Evolutionary conservation across 2,329 filamentous ascomycete species (phyloP).

Genomic region (Cytospora paraplurivora): DNA sequence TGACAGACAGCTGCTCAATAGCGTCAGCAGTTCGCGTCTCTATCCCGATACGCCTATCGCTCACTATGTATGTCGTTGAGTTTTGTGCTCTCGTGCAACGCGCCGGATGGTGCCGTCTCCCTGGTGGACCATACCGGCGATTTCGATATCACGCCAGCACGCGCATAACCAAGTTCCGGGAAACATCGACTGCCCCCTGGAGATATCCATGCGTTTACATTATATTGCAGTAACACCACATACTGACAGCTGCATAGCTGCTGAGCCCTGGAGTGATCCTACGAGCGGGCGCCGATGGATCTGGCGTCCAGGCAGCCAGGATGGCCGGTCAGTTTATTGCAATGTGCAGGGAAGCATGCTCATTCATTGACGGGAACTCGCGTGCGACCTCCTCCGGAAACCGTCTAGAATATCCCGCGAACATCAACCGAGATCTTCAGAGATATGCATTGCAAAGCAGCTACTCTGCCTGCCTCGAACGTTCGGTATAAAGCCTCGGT

Average conservation of each 20-base stretch:
- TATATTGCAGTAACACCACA: not conserved
- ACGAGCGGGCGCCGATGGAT: not conserved
- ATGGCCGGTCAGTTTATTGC: conserved; percentile 30
- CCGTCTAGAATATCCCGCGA: not conserved
- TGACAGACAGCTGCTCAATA: not conserved
- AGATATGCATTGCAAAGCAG: not conserved
- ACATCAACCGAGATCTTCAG: not conserved
- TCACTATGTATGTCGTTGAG: not conserved
- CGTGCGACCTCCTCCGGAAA: not conserved
- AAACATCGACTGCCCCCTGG: not conserved
- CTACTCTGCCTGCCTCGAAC: not conserved
- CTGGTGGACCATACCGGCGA: not conserved
- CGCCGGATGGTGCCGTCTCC: not conserved
- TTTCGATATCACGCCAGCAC: not conserved
- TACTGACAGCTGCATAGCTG: not conserved
- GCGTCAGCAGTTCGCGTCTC: not conserved
- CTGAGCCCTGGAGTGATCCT: not conserved
- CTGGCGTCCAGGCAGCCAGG: conserved; percentile 16
- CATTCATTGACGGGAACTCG: not conserved
- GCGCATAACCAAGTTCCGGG: not conserved
- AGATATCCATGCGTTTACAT: not conserved
- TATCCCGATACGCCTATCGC: not conserved
- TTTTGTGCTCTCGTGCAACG: not conserved
- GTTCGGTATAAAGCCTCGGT: not conserved
- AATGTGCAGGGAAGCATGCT: conserved; percentile 30